These are phyloP conservation scores for Mycena kentingensis DNA, from an alignment of 768 basidiomycete genomes.

Conservation along the genomic window DNA sequence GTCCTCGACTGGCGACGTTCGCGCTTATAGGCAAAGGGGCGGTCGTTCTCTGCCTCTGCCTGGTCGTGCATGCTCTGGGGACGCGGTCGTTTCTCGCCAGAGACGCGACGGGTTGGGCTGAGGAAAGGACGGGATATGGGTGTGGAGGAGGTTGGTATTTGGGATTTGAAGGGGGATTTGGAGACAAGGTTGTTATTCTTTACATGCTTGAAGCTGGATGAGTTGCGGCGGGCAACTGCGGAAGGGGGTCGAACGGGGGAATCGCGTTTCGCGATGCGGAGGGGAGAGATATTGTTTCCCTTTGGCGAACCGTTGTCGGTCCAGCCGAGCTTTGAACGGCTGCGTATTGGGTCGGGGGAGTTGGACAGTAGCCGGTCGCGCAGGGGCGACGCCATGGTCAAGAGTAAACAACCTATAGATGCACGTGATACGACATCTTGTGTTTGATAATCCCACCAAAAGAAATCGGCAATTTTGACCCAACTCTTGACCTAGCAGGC, in stretches of 20 bases:
- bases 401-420: too few relatives aligned
- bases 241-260: slow-evolving; percentile 46
- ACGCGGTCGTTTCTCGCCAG: slow-evolving; percentile 78
- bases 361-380: slow-evolving; percentile 64
- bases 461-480: too few relatives aligned
- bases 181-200: slow-evolving; percentile 77
- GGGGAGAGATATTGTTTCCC: slow-evolving; percentile 55
- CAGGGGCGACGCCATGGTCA: slow-evolving; percentile 40
- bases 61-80: slow-evolving; percentile 72
- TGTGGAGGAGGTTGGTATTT: slow-evolving; percentile 55
- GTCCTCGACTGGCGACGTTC: slow-evolving; percentile 75
- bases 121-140: slow-evolving; percentile 33
- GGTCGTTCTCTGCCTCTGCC: slow-evolving; percentile 68
- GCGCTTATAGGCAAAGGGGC: slow-evolving; percentile 67
- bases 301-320: slow-evolving; percentile 36
- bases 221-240: slow-evolving; percentile 67
- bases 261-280: slow-evolving; percentile 76
- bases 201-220: slow-evolving; percentile 79
- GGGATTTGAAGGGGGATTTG: slow-evolving; percentile 83
- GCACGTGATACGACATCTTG: too few relatives aligned
- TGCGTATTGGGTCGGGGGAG: slow-evolving; percentile 61
- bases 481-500: too few relatives aligned
- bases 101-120: slow-evolving; percentile 51
- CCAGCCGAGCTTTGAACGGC: slow-evolving; percentile 70
- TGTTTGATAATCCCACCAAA: too few relatives aligned